Evolutionary conservation across 2,329 filamentous ascomycete species (phyloP), one percentile per base, ranked within the genome.

Genomic region (Hymenoscyphus occultus): DNA sequence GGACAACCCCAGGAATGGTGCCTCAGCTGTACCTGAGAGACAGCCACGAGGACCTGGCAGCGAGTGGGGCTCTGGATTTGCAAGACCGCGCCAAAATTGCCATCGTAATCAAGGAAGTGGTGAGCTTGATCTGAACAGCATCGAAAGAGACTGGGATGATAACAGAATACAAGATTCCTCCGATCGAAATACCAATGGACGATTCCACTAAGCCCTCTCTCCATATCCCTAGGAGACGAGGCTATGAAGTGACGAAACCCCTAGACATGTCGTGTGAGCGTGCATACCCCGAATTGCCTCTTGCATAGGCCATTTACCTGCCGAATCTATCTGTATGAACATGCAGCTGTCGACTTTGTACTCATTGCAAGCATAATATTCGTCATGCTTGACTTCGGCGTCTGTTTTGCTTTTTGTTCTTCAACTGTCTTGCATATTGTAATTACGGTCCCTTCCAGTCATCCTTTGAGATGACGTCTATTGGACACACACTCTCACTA

Each of bases 21-120:
- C 67, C n/a, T 62, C 70, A 4, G 63, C 71, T 32, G 81, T 81
- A 10, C 85, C 85, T 2, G 86, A 89, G 70, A 80, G 86, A 65
- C 86, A 89, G 76, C 86, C 86, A n/a, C 81, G 85, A 32, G 85
- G 85, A 32, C 86, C 86, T 19, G 71, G 67, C 31, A 69, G 65
- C 1, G 84, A 86, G 72, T 88, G 86, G 86, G 85, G 86, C 74
- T 78, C 77, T 56, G 78, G 77, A 39, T 89, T 88, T 70, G 79
- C 77, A 45, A 84, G 86, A 65, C 77, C 77, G 66, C 83, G 86
- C 59, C 74, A 82, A 62, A 87, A 86, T 70, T 86, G 86, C 28
- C 86, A 89, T 73, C 82, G 83, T 75, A 83, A 85, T 69, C 82
- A 86, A 66, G 82, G 84, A 64, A 89, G 86, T 75, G 72, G 70